These are phyloP conservation scores for Metschnikowia continentalis DNA, from an alignment of 805 yeast species.

Conservation along the genomic window DNA sequence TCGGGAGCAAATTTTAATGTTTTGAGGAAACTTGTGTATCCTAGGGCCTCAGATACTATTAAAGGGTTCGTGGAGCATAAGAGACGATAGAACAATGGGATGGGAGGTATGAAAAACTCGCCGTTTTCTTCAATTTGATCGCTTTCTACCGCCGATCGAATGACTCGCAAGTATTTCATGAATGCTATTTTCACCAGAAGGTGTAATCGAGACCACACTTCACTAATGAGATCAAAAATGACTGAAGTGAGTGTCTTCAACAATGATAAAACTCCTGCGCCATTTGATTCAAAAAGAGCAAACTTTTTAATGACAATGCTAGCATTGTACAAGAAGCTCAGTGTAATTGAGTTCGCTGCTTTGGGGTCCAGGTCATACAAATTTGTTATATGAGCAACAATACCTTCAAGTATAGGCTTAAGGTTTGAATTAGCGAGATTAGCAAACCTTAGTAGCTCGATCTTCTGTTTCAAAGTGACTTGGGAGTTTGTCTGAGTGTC, in stretches of 20 bases:
- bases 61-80: slow-evolving; percentile 43
- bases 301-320: neutral
- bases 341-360: neutral
- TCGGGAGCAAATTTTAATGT: slow-evolving; percentile 21
- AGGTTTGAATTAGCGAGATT: neutral
- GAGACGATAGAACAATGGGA: slow-evolving; percentile 13
- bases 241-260: neutral
- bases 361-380: neutral
- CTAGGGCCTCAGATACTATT: slow-evolving; percentile 43
- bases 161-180: slow-evolving; percentile 22
- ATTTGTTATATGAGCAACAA: neutral
- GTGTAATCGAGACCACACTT: neutral
- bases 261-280: neutral
- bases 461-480: slow-evolving; percentile 6
- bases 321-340: neutral
- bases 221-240: slow-evolving; percentile 1
- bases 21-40: slow-evolving; percentile 43
- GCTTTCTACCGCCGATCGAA: neutral
- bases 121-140: neutral
- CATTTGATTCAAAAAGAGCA: neutral
- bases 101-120: neutral
- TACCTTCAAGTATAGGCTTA: neutral
- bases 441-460: slow-evolving; percentile 1
- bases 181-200: slow-evolving; percentile 12
- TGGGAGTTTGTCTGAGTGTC: slow-evolving; percentile 2